Evolutionary conservation across 23 red algal species (phyloP).

Genomic region (Cyanidioschyzon merolae): DNA sequence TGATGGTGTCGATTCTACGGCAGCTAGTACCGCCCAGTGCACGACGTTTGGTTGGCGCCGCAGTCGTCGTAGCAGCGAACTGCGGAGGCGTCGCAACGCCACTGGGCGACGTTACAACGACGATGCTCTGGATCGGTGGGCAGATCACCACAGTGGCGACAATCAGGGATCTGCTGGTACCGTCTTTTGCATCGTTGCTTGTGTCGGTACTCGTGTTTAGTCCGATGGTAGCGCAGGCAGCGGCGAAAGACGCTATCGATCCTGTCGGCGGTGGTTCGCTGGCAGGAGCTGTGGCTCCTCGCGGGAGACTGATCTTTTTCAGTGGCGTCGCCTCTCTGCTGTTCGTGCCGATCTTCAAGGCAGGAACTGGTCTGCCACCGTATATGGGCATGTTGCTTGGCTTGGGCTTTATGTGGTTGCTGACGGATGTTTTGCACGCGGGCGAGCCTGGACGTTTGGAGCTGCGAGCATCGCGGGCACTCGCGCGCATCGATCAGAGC

Average conservation of each 20-base stretch:
- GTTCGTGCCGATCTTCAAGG: slow-evolving; percentile 90
- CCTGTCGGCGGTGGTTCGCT: neutral
- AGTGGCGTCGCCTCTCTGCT: slow-evolving; percentile 65
- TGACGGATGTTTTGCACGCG: slow-evolving; percentile 84
- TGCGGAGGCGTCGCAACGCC: slow-evolving; percentile 90
- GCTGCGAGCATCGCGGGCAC: slow-evolving; percentile 41
- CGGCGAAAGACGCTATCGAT: neutral
- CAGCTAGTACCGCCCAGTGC: slow-evolving; percentile 56
- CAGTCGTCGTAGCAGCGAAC: slow-evolving; percentile 91
- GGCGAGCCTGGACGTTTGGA: slow-evolving; percentile 51
- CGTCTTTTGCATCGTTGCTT: slow-evolving; percentile 64
- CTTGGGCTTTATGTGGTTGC: slow-evolving; percentile 77
- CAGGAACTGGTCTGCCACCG: slow-evolving; percentile 71
- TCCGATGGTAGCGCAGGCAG: slow-evolving; percentile 27
- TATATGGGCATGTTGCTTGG: slow-evolving; percentile 90
- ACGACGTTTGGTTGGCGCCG: slow-evolving; percentile 64
- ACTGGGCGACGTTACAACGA: slow-evolving; percentile 96
- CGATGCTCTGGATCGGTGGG: slow-evolving; percentile 95
- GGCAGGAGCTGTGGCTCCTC: slow-evolving; percentile 33
- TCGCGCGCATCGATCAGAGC: slow-evolving; percentile 69
- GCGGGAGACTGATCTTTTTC: slow-evolving; percentile 59
- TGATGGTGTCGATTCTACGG: slow-evolving; percentile 79
- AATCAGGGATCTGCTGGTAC: slow-evolving; percentile 61
- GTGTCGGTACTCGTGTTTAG: slow-evolving; percentile 48
- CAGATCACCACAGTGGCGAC: slow-evolving; percentile 70